Base-by-base conservation (phyloP, 768 basidiomycete species). In the Leccinum subtestaceum region DNA sequence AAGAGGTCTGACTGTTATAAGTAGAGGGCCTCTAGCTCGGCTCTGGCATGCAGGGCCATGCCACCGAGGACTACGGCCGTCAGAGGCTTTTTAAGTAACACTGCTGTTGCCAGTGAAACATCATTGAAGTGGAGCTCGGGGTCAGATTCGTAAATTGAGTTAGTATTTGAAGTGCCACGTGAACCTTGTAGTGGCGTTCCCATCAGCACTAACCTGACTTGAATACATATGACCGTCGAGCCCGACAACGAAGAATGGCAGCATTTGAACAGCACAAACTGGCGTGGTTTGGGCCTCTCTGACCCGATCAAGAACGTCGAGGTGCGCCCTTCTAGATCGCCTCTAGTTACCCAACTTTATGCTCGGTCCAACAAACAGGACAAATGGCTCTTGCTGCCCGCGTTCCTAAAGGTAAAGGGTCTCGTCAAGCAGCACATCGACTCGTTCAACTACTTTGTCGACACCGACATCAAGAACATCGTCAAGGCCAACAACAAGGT, bases 351-450 rank as follows among this genome's bases (percentile, higher is more conserved):
- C 6, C 25, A 36, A 53, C 56, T 60, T 63, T 34, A 58, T 55
- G 53, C 10, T 13, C 7, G 27, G 52, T 13, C 32, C 17, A 4
- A 47, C 65, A 97, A 3, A 46, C 65, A 97, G 95, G 97, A 99
- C 72, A 99, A 99, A 86, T 99, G 97, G 97, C 84, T 97, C 19
- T 78, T 99, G 10, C 78, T 99, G 2, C 97, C 97, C 2, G 96
- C 95, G 10, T 99, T 98, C 69, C 80, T 99, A 53, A 91, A 95
- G 75, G 93, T 97, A 61, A 99, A 99, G 69, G 97, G 97, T 59
- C 87, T 99, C 13, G 97, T 99, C 61, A 98, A 98, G 77, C 97
- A 98, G 71, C 97, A 99, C 71, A 91, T 98, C 65, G 97, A 98
- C 74, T 97, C 94, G 8, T 98, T 94, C 85, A 98, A 98, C 77